Evolutionary conservation across 176 grass and related monocot genomes (phyloP).

Genomic region (Bromus sterilis): DNA sequence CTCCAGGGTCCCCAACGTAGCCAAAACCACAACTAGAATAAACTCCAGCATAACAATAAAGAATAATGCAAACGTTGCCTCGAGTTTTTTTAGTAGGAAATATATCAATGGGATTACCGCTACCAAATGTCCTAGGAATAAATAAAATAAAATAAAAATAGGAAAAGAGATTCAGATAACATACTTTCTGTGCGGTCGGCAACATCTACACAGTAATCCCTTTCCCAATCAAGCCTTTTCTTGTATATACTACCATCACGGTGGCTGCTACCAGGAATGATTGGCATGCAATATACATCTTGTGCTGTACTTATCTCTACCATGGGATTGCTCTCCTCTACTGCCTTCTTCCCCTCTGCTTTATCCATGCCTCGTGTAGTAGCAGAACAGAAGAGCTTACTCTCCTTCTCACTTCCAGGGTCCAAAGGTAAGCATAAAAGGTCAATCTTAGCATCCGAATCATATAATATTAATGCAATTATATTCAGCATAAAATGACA

Average conservation of each 20-base stretch:
- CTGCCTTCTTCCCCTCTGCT: background rate
- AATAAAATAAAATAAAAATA: background rate
- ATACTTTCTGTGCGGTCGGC: background rate
- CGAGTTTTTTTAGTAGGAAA: background rate
- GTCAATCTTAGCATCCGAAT: background rate
- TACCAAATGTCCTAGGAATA: background rate
- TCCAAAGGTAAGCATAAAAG: background rate
- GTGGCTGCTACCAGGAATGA: background rate
- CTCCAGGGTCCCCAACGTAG: background rate
- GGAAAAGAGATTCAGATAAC: background rate
- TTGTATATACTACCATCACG: constrained; percentile 2
- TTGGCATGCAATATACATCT: background rate
- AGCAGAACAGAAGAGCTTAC: background rate
- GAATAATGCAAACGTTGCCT: background rate
- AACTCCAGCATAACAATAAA: background rate
- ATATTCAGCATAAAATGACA: background rate
- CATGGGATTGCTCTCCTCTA: background rate
- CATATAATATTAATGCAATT: background rate
- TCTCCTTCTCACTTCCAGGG: background rate
- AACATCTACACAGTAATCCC: background rate
- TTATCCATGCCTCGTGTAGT: background rate
- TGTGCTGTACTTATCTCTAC: background rate
- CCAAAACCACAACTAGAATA: background rate
- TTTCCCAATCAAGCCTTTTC: background rate
- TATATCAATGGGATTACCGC: background rate